Evolutionary conservation across 2,329 filamentous ascomycete genomes (phyloP), one percentile per base, ranked within the genome.

Genomic region (Exophiala phaeomuriformis): DNA sequence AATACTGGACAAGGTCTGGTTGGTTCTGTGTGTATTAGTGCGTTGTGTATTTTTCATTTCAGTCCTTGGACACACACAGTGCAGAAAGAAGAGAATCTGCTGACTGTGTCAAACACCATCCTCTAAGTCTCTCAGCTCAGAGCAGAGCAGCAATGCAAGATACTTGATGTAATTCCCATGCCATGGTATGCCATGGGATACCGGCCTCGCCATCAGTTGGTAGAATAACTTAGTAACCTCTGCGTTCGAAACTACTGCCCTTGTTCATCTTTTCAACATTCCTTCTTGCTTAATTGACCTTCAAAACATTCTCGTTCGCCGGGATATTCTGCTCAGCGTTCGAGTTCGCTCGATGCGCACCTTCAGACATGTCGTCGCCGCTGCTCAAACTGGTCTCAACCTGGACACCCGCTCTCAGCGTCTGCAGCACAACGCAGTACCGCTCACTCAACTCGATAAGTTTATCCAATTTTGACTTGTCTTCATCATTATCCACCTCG

Each of bases 391-490:
- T 63, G 1, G 71, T 68, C 48, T 64, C 67, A 30, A 72, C 51
- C 44, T 64, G 55, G 9, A 69, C 68, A 57, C 69, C 69, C 59
- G 65, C 67, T 39, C 62, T 65, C 51, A 72, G 65, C 5, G 68
- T 72, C 61, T 72, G 69, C 58, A 72, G 57, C 28, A 71, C 69
- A 33, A 77, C 74, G 59, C 75, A 77, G 61, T 77, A 77, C 59
- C 73, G 63, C 66, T 77, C 74, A 45, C 74, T 77, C 65, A 77
- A 57, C 64, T 72, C 71, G 1, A 74, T 70, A 55, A 77, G 53
- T 63, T 68, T 74, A 61, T 73, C 71, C 5, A 76, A 64, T 50
- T 72, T 71, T 8, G 69, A 66, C 42, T 72, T 69, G 47, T 61
- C 35, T 3, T 66, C 66, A 7, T 76, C 69, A 46, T 19, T 19